Percentiles rank a stretch among this genome's conserved stretches.
Evolutionary conservation across 2,329 filamentous ascomycete genomes (phyloP).

Genomic region (Trichophyton equinum): DNA sequence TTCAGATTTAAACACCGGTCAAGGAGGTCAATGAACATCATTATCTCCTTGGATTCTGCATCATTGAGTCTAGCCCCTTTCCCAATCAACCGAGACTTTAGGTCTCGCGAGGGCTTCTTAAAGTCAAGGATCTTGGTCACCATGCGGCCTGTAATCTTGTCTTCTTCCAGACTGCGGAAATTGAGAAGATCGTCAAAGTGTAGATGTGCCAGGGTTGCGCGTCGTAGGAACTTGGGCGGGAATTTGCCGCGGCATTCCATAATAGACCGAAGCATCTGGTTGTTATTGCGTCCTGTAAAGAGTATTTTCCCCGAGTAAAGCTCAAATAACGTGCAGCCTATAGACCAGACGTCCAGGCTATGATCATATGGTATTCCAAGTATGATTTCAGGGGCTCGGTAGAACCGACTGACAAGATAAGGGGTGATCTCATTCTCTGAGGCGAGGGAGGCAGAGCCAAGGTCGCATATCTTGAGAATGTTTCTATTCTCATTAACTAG

Average conservation of each 20-base stretch:
- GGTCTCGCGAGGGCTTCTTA: constrained; percentile 63
- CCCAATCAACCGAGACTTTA: constrained; percentile 63
- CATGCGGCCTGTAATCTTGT: constrained; percentile 77
- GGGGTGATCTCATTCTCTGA: constrained; percentile 86
- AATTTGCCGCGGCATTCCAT: constrained; percentile 94
- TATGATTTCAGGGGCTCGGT: constrained; percentile 92
- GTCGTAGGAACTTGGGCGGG: constrained; percentile 75
- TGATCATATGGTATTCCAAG: constrained; percentile 93
- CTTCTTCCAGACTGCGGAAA: constrained; percentile 73
- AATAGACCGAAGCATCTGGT: constrained; percentile 92
- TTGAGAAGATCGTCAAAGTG: constrained; percentile 79
- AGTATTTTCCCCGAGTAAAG: constrained; percentile 95
- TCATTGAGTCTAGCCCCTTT: constrained; percentile 63
- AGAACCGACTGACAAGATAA: constrained; percentile 93
- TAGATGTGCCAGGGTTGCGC: constrained; percentile 59
- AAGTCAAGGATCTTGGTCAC: constrained; percentile 34
- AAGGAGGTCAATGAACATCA: constrained; percentile 72
- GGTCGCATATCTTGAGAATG: constrained; percentile 83
- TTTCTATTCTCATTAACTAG: constrained; percentile 76
- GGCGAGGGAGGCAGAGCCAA: constrained; percentile 88
- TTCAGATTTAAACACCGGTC: constrained; percentile 82
- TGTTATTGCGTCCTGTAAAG: constrained; percentile 90
- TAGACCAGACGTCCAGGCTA: constrained; percentile 92
- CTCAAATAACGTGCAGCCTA: constrained; percentile 94
- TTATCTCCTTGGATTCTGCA: constrained; percentile 61